These are phyloP conservation scores for Luffa acutangula DNA, from an alignment of 306 rosid genomes.

Conservation along the genomic window DNA sequence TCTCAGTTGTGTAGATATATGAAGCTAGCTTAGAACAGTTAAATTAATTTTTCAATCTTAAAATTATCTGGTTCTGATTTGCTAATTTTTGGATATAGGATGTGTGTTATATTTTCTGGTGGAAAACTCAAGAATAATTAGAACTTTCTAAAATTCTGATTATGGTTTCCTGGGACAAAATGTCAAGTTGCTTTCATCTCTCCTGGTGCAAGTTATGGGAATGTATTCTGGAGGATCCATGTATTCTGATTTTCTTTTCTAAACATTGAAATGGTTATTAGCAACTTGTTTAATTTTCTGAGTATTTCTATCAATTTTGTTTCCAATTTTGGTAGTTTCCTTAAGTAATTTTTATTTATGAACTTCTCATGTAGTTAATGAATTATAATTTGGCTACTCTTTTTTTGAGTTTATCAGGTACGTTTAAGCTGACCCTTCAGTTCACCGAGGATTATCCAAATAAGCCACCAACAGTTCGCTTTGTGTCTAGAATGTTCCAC, in stretches of 20 bases:
- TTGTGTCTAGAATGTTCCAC: constrained; percentile 97
- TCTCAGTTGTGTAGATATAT: neutral
- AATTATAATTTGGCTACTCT: neutral
- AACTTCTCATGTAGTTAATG: neutral
- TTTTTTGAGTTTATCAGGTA: constrained; percentile 46
- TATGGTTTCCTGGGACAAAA: neutral
- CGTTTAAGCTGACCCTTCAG: constrained; percentile 92
- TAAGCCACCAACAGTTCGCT: constrained; percentile 90
- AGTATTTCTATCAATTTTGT: neutral
- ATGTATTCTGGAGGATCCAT: neutral
- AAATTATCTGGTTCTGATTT: neutral
- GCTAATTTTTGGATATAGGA: neutral
- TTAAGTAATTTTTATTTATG: neutral
- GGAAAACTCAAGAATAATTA: neutral
- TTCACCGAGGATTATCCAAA: constrained; percentile 92
- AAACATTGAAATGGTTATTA: neutral
- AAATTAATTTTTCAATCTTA: neutral
- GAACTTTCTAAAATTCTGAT: neutral
- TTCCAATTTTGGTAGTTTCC: neutral
- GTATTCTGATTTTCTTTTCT: neutral
- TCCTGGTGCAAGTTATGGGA: neutral
- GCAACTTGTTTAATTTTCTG: constrained; percentile 1
- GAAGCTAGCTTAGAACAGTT: neutral
- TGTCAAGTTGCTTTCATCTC: constrained; percentile 1
- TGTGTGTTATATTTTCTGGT: neutral